Conservation (phyloP, 345 rosid species). For the Balakata baccata region DNA sequence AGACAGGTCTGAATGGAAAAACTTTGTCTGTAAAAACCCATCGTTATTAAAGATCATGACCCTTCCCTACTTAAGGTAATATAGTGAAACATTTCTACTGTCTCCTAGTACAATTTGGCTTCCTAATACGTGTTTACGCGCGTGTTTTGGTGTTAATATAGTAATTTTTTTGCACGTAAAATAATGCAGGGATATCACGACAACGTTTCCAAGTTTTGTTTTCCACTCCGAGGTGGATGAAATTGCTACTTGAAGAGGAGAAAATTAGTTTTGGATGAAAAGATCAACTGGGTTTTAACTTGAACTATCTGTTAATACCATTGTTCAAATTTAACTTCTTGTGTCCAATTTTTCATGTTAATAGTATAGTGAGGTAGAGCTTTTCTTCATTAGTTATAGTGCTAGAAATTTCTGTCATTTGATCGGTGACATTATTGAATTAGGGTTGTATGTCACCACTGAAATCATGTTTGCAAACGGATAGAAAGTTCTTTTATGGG, state of each 20-base stretch:
- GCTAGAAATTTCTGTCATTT: too few relatives aligned
- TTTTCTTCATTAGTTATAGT: too few relatives aligned
- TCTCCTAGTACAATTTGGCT: not conserved
- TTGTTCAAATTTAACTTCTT: not conserved
- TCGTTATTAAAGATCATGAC: constrained; percentile 90
- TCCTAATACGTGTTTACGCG: not conserved
- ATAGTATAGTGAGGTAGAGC: too few relatives aligned
- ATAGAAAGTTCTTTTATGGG: too few relatives aligned
- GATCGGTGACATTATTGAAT: too few relatives aligned
- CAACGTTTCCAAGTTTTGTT: constrained; percentile 93
- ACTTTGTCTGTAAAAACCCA: constrained; percentile 79
- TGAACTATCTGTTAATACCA: not conserved
- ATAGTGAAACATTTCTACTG: not conserved
- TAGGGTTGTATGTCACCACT: too few relatives aligned
- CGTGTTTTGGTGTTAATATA: not conserved
- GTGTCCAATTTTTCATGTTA: too few relatives aligned
- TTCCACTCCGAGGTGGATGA: constrained; percentile 93
- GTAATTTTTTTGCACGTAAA: not conserved
- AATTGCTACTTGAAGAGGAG: constrained; percentile 46
- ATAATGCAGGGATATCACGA: constrained; percentile 80
- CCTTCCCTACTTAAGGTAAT: constrained; percentile 84
- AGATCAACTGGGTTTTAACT: not conserved
- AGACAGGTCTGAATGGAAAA: constrained; percentile 77
- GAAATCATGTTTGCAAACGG: too few relatives aligned
- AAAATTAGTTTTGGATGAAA: constrained; percentile 11